These are phyloP conservation scores for Cyberlindnera euphorbiae DNA, from an alignment of 805 yeast species.

Conservation along the genomic window DNA sequence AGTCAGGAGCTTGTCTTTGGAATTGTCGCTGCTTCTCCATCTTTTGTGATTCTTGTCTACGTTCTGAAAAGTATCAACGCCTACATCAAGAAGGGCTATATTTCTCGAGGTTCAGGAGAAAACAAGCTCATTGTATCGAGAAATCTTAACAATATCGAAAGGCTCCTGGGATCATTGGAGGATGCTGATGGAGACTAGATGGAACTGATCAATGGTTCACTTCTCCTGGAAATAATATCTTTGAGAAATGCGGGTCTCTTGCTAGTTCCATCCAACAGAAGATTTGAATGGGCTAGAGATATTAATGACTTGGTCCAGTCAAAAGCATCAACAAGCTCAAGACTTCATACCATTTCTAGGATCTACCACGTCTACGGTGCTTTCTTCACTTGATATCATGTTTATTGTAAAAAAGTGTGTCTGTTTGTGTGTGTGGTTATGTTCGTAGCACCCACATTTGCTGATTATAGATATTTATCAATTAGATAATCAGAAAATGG, in stretches of 20 bases:
- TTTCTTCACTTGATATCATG: constrained; percentile 17
- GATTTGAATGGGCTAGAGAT: constrained; percentile 57
- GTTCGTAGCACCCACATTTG: no score
- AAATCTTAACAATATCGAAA: constrained; percentile 54
- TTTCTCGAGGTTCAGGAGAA: constrained; percentile 12
- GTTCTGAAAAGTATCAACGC: constrained; percentile 28
- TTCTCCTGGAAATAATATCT: constrained; percentile 61
- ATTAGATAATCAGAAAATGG: constrained; percentile 67
- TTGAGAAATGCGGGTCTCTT: constrained; percentile 45
- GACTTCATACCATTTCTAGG: constrained; percentile 46
- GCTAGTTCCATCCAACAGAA: constrained; percentile 46
- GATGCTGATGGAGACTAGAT: constrained; percentile 22
- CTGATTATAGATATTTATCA: no score
- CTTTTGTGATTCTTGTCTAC: constrained; percentile 54
- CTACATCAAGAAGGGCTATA: constrained; percentile 34
- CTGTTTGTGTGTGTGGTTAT: no score
- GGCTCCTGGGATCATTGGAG: constrained; percentile 36
- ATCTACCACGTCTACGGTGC: constrained; percentile 57
- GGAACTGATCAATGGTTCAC: constrained; percentile 48
- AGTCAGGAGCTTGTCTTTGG: constrained; percentile 95
- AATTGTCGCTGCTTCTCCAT: constrained; percentile 82
- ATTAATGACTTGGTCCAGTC: constrained; percentile 51
- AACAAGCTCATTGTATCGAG: constrained; percentile 33
- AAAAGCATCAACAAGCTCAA: constrained; percentile 32
- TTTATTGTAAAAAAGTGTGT: not conserved